Percentiles rank a stretch among this genome's conserved stretches.
phyloP scores from a whole-genome alignment of 148 eudicot species.

The Suaeda aralocaspica region DNA sequence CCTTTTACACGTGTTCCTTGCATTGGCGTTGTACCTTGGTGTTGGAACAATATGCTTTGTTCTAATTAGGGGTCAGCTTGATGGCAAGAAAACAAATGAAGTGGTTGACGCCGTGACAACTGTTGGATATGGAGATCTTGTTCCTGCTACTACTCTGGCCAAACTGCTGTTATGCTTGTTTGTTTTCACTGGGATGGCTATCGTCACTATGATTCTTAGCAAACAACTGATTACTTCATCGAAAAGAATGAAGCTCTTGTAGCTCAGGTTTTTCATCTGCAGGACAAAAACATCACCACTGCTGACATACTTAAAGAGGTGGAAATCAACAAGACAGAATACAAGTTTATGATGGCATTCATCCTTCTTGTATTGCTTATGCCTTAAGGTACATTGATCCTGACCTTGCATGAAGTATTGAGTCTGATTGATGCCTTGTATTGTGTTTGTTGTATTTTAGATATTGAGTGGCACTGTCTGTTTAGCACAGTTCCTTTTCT shows the following conservation, averaged over 20 bases:
- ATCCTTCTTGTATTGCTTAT: slow-evolving; percentile 38
- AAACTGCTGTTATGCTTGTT: slow-evolving; percentile 55
- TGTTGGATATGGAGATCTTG: slow-evolving; percentile 90
- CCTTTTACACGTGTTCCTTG: slow-evolving; percentile 26
- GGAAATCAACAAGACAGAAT: slow-evolving; percentile 44
- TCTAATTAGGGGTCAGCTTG: slow-evolving; percentile 44
- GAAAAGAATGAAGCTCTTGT: slow-evolving; percentile 54
- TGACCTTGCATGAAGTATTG: slow-evolving; percentile 42
- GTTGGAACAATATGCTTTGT: slow-evolving; percentile 52
- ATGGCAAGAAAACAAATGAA: slow-evolving; percentile 55
- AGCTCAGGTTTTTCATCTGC: slow-evolving; percentile 49
- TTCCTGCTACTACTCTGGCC: slow-evolving; percentile 50
- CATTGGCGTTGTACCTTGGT: slow-evolving; percentile 38
- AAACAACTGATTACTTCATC: slow-evolving; percentile 62
- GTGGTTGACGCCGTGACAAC: slow-evolving; percentile 78
- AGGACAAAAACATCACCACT: slow-evolving; percentile 24
- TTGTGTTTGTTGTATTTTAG: slow-evolving; percentile 78
- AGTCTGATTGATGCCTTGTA: slow-evolving; percentile 53
- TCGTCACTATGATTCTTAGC: slow-evolving; percentile 59
- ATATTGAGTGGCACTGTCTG: slow-evolving; percentile 65
- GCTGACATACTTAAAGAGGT: slow-evolving; percentile 47
- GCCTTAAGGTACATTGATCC: slow-evolving; percentile 38
- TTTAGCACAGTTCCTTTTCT: slow-evolving; percentile 67
- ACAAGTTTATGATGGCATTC: slow-evolving; percentile 41
- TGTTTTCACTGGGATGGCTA: slow-evolving; percentile 63